Evolutionary conservation across 495 filamentous ascomycete genomes (phyloP), one percentile per base, ranked within the genome.

Genomic region (Aspergillus coremiiformis): DNA sequence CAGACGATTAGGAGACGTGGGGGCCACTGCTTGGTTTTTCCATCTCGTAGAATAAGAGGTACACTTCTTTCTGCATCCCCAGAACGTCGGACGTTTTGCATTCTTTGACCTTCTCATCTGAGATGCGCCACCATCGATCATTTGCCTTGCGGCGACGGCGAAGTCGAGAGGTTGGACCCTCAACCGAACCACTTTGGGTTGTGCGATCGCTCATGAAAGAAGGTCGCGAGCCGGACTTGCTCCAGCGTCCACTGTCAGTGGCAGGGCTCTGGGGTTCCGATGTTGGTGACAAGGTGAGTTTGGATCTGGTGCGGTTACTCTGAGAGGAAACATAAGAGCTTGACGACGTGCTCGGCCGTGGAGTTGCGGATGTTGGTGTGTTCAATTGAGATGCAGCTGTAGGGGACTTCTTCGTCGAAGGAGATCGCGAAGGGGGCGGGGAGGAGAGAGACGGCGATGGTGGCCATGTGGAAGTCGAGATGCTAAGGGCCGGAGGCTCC

Each of bases 61-160:
- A 99, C 0, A 96, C 92, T 66, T 96, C 93, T 56, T 84, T 85
- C 66, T 96, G 90, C 92, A 96, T 96, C 9, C 79, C 79, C 48
- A 99, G 63, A 19, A 99, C 89, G 47, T 99, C 92, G 44, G 79
- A 81, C 2, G 90, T 97, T 67, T 86, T 93, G 51, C 88, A 84
- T 62, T 96, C 92, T 61, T 92, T 95, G 51, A 97, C 79, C 63
- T 96, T 96, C 30, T 97, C 93, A 63, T 99, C 93, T 33, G 91
- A 96, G 43, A 99, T 96, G 12, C 93, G 81, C 93, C 93, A 99
- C 93, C 93, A 99, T 17, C 87, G 79, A 58, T 87, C 79, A 49
- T 72, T 80, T n/a, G 73, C 58, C 56, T 79, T 80, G 59, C 84
- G 84, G 53, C 74, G 78, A 29, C 75, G 70, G 56, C 78, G 84